These are phyloP conservation scores for Albugo laibachii DNA, from an alignment of 352 stramenopile species.

Conservation along the genomic window DNA sequence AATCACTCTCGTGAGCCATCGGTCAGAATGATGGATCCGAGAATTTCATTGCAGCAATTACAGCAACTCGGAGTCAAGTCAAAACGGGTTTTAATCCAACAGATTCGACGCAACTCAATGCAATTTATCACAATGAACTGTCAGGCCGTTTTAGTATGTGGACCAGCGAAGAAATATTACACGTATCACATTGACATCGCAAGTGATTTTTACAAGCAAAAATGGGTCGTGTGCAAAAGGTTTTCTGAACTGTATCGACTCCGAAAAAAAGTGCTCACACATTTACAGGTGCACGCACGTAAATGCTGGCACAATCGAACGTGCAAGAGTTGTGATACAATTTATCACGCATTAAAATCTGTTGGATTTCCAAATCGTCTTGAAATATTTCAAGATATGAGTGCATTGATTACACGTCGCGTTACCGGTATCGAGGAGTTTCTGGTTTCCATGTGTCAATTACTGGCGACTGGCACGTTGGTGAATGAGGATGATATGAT, in stretches of 20 bases:
- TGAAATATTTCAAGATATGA: conserved; percentile 52
- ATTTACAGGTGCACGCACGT: conserved; percentile 39
- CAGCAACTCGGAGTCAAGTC: conserved; percentile 11
- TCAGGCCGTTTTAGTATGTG: conserved; percentile 54
- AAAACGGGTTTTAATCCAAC: conserved; percentile 47
- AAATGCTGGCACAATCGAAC: conserved; percentile 1
- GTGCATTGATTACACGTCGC: conserved; percentile 30
- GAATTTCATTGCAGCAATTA: too few relatives aligned
- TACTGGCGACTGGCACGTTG: conserved; percentile 18
- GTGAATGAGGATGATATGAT: conserved; percentile 17
- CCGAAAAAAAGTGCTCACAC: conserved; percentile 44
- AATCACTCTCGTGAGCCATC: too few relatives aligned
- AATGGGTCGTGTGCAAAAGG: conserved; percentile 76
- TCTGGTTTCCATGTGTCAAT: conserved; percentile 51
- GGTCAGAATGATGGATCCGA: too few relatives aligned
- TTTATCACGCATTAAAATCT: conserved; percentile 43
- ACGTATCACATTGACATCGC: conserved; percentile 76
- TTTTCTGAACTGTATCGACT: conserved; percentile 75
- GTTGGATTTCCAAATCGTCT: conserved; percentile 53
- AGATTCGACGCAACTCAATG: conserved; percentile 63
- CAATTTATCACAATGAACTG: conserved; percentile 47
- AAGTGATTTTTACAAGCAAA: conserved; percentile 78
- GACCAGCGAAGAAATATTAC: conserved; percentile 57
- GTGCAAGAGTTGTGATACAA: conserved; percentile 25
- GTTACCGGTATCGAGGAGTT: conserved; percentile 59